Percentiles rank a stretch among this genome's conserved stretches.
Evolutionary conservation across 169 alveolate genomes (phyloP).

Genomic region (Plasmodium malariae): DNA sequence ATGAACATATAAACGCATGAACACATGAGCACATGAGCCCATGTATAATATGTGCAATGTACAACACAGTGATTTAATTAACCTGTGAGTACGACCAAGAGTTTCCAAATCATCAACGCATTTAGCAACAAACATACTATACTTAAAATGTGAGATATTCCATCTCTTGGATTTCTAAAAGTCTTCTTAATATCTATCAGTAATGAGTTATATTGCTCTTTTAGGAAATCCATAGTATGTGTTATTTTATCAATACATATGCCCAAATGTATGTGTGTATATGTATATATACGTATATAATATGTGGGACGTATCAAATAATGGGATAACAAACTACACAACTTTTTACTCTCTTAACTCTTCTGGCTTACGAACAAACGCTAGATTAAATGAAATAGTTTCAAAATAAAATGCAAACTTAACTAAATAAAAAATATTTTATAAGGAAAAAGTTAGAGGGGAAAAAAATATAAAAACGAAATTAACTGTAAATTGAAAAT

Average conservation of each 20-base stretch:
- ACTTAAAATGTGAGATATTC: constrained; percentile 32
- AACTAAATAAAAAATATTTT: too few relatives aligned
- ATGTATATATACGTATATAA: not conserved
- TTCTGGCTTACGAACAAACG: too few relatives aligned
- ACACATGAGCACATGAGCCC: not conserved
- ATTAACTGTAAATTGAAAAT: too few relatives aligned
- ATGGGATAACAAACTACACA: too few relatives aligned
- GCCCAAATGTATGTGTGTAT: not conserved
- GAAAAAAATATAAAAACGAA: too few relatives aligned
- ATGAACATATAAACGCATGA: too few relatives aligned
- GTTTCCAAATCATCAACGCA: constrained; percentile 71
- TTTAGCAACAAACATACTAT: constrained; percentile 45
- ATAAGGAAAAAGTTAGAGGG: too few relatives aligned
- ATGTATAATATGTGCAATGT: not conserved
- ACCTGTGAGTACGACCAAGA: constrained; percentile 53
- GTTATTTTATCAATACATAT: not conserved
- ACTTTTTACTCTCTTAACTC: too few relatives aligned
- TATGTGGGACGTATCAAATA: too few relatives aligned
- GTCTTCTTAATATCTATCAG: constrained; percentile 48
- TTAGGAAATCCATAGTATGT: constrained; percentile 46
- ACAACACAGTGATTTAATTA: too few relatives aligned
- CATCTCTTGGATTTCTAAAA: constrained; percentile 54
- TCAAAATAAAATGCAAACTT: too few relatives aligned
- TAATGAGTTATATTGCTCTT: constrained; percentile 49
- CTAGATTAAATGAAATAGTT: too few relatives aligned